A percentile compares a stretch with the other conserved stretches of the same genome.
Evolutionary conservation across 257 asterid genomes (phyloP).

Genomic region (Catharanthus roseus): DNA sequence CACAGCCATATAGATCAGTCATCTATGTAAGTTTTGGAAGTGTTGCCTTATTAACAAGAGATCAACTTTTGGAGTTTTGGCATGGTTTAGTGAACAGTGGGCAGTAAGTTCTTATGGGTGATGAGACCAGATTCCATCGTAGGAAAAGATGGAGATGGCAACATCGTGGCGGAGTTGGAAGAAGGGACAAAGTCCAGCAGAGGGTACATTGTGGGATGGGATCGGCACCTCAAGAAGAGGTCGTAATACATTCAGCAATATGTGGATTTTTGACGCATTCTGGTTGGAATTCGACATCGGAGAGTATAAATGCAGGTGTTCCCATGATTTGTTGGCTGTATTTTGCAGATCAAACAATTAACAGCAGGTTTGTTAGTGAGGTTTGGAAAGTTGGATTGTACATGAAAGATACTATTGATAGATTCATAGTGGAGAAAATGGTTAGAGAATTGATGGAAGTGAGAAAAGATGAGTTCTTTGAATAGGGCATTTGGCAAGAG

Average conservation of each 20-base stretch:
- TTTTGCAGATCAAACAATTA: conserved; percentile 6
- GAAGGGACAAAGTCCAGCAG: conserved; percentile 14
- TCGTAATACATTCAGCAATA: background rate
- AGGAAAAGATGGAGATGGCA: background rate
- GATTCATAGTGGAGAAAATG: conserved; percentile 3
- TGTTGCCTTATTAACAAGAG: background rate
- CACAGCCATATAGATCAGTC: conserved; percentile 8
- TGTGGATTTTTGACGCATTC: conserved; percentile 3
- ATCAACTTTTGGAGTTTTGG: conserved; percentile 9
- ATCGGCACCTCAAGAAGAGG: conserved; percentile 15
- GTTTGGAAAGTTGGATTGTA: conserved; percentile 13
- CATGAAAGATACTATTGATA: conserved; percentile 11
- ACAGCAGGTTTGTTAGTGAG: conserved; percentile 10
- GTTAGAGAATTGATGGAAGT: conserved; percentile 10
- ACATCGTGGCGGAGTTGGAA: background rate
- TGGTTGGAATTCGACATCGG: conserved; percentile 6
- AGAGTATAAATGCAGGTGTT: conserved; percentile 9
- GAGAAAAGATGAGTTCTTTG: conserved; percentile 8
- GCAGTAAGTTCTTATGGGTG: conserved; percentile 11
- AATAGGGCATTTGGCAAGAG: conserved; percentile 6
- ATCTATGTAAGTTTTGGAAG: conserved; percentile 17
- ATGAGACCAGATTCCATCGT: conserved; percentile 12
- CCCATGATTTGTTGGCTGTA: conserved; percentile 18
- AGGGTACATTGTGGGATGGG: conserved; percentile 13
- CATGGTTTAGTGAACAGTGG: conserved; percentile 15